Percentiles rank a stretch among this genome's conserved stretches.
Conservation (phyloP, 805 yeast species). For the Metschnikowia shivogae region DNA sequence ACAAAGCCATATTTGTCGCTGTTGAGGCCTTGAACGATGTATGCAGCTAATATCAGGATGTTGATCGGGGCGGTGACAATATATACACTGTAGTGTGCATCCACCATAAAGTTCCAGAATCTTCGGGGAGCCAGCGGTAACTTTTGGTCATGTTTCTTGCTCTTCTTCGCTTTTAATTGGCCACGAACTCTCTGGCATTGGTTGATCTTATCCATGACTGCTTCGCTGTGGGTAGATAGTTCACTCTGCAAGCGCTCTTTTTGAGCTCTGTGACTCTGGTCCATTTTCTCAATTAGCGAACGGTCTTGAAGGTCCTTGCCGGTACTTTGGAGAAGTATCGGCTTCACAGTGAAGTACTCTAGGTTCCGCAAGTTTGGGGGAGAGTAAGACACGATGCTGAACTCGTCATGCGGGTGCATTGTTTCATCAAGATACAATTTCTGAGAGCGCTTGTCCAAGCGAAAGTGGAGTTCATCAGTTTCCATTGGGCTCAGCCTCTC, state of each 20-base stretch:
- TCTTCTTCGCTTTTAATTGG: background rate
- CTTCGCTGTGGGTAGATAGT: constrained; percentile 25
- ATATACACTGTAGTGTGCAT: background rate
- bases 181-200: constrained; percentile 19
- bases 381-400: constrained; percentile 42
- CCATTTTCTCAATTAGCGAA: constrained; percentile 5
- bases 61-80: background rate
- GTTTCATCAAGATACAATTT: constrained; percentile 9
- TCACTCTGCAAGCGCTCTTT: background rate
- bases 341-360: constrained; percentile 74
- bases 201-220: constrained; percentile 32
- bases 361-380: constrained; percentile 69
- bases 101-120: constrained; percentile 5
- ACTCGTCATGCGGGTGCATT: constrained; percentile 1
- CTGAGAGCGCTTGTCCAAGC: constrained; percentile 1
- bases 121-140: background rate
- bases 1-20: constrained; percentile 18
- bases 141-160: background rate
- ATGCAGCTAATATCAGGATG: background rate
- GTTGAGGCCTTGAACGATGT: constrained; percentile 26
- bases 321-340: constrained; percentile 60
- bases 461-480: constrained; percentile 3
- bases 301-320: constrained; percentile 7
- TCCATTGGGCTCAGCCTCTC: background rate
- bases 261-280: background rate